Percentiles rank a stretch among this genome's conserved stretches.
Conservation (phyloP, 345 rosid species). For the Ceriops zippeliana region DNA sequence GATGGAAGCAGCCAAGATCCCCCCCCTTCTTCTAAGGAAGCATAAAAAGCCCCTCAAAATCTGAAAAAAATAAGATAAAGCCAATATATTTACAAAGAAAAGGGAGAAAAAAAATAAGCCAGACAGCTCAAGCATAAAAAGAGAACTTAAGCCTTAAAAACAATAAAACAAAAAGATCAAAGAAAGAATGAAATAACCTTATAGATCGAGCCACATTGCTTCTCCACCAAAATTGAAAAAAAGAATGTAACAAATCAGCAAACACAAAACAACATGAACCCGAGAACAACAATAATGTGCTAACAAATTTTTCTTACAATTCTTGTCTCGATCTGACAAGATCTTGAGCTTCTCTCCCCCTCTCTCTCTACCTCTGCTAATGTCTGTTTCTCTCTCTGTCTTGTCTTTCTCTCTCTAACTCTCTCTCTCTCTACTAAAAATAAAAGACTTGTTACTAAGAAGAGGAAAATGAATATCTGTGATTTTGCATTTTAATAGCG, state of each 20-base stretch:
- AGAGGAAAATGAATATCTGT: background rate
- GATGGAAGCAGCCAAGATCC: background rate
- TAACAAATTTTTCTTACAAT: slow-evolving; percentile 25
- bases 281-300: slow-evolving; percentile 15
- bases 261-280: slow-evolving; percentile 5
- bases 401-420: slow-evolving; percentile 21
- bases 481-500: slow-evolving; percentile 26
- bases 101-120: background rate
- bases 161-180: slow-evolving; percentile 1
- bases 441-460: background rate
- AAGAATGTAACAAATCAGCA: background rate
- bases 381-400: no score
- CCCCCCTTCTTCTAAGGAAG: slow-evolving; percentile 7
- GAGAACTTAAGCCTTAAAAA: background rate
- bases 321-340: slow-evolving; percentile 45
- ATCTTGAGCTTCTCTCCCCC: slow-evolving; percentile 37
- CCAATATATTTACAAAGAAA: background rate
- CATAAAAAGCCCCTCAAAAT: background rate
- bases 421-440: slow-evolving; percentile 23
- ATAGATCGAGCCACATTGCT: slow-evolving; percentile 32
- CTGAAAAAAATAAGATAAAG: background rate
- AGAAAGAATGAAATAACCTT: slow-evolving; percentile 9
- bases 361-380: background rate
- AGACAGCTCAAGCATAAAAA: background rate
- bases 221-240: background rate